Evolutionary conservation across 805 yeast genomes (phyloP), one percentile per base, ranked within the genome.

Genomic region (Starmera amethionina): DNA sequence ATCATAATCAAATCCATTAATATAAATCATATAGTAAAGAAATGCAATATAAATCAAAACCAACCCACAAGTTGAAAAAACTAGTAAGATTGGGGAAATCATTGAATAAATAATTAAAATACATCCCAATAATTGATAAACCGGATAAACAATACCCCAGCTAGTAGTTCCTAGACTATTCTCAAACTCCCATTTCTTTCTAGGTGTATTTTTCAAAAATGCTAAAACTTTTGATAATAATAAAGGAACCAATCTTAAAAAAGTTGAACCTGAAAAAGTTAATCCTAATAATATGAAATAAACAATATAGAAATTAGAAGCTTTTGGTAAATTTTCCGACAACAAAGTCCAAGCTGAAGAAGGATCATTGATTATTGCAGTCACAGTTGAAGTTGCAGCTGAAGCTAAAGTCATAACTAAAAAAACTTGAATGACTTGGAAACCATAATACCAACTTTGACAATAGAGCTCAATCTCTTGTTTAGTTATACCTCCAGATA

Each of bases 391-490:
- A 4, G 83, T 61, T 13, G 96, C 77, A 37, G 96, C 75, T 14
- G 97, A 87, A 9, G 96, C 72, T 40, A 83, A 56, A 4, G 97
- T 87, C 34, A 82, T 72, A 38, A 89, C 94, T 43, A 93, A 60
- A 62, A 90, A 93, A 11, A 83, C 89, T 62, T 90, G 88, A 44
- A 90, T 77, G 37, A 88, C 90, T 66, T 85, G 88, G 75, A 90
- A 90, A 1, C 84, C 96, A 63, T 72, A 90, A 63, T 66, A 93
- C 79, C 95, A 88, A 31, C 78, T 73, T 59, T 90, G 98, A 46
- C 93, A 82, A 72, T 80, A 87, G 44, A 69, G 61, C 50, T 88
- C 96, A 42, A 84, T 73, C 41, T 77, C 72, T 52, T 87, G 90
- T 9, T 65, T 57, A 3, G 96, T 77, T 40, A 84, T 67, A 35